Conservation (phyloP, 1,139 yeast genomes). For the Chernovozyma aurita region DNA sequence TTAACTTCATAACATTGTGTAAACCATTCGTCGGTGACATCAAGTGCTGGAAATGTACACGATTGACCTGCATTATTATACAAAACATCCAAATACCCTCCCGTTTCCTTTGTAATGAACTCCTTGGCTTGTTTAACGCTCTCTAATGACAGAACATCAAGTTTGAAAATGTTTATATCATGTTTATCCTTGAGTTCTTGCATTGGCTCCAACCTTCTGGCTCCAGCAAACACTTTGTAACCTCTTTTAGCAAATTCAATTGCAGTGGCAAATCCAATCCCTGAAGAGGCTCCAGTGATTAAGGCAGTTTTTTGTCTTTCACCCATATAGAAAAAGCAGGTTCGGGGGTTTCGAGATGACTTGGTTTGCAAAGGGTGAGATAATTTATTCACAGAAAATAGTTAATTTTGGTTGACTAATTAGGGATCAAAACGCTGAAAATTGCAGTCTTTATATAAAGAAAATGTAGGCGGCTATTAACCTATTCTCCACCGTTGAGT, state of each 20-base stretch:
- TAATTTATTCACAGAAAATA: too few relatives aligned
- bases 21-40: conserved; percentile 55
- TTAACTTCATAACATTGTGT: conserved; percentile 61
- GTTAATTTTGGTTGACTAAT: too few relatives aligned
- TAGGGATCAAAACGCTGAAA: too few relatives aligned
- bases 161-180: conserved; percentile 17
- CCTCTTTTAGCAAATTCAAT: conserved; percentile 61
- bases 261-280: conserved; percentile 60
- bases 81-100: conserved; percentile 51
- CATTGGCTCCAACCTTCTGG: conserved; percentile 66
- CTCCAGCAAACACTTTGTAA: conserved; percentile 66
- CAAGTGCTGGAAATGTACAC: conserved; percentile 69
- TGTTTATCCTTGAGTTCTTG: conserved; percentile 36
- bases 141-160: conserved; percentile 45
- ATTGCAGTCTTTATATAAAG: too few relatives aligned
- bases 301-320: conserved; percentile 41
- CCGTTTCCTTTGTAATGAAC: conserved; percentile 26
- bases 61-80: conserved; percentile 63
- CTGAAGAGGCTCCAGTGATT: conserved; percentile 80
- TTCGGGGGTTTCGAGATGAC: too few relatives aligned
- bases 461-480: too few relatives aligned
- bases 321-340: too few relatives aligned
- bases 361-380: too few relatives aligned
- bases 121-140: conserved; percentile 46
- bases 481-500: too few relatives aligned